phyloP scores from a whole-genome alignment of 2,329 filamentous ascomycete genomes.

The Trichophyton schoenleinii region DNA sequence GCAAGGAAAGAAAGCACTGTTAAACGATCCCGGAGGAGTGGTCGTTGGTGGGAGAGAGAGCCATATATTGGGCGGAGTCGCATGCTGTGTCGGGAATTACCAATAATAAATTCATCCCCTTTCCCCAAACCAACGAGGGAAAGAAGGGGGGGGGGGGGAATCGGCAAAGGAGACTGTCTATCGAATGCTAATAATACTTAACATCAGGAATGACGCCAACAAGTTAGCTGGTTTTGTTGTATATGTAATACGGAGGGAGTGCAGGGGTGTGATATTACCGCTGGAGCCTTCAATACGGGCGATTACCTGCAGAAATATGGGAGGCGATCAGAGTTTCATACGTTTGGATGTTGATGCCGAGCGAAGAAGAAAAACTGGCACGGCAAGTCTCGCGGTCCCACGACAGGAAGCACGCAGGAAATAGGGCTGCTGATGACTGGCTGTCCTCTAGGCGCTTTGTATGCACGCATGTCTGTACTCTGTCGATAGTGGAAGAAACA shows the following conservation, averaged over 20 bases:
- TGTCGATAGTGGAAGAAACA: neutral
- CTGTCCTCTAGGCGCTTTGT: neutral
- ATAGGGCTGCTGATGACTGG: neutral
- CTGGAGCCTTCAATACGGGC: neutral
- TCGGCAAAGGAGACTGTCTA: neutral
- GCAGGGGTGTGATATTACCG: neutral
- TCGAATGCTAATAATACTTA: neutral
- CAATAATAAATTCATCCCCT: neutral
- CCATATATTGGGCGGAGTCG: neutral
- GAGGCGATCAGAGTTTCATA: slow-evolving; percentile 1
- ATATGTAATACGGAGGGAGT: neutral
- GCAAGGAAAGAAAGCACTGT: neutral
- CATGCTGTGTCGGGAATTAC: neutral
- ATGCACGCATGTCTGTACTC: neutral
- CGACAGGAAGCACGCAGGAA: neutral
- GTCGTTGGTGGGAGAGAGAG: slow-evolving; percentile 3
- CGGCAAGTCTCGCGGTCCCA: neutral
- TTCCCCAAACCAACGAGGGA: neutral
- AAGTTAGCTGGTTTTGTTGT: neutral
- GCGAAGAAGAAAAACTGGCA: neutral
- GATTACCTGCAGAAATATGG: slow-evolving; percentile 2
- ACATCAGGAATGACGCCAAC: neutral
- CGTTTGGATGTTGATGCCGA: neutral
- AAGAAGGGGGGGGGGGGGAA: too few species aligned
- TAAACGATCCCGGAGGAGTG: slow-evolving; percentile 2